Conservation (phyloP, 129 eudicot genomes). For the Chrysanthemum seticuspe region DNA sequence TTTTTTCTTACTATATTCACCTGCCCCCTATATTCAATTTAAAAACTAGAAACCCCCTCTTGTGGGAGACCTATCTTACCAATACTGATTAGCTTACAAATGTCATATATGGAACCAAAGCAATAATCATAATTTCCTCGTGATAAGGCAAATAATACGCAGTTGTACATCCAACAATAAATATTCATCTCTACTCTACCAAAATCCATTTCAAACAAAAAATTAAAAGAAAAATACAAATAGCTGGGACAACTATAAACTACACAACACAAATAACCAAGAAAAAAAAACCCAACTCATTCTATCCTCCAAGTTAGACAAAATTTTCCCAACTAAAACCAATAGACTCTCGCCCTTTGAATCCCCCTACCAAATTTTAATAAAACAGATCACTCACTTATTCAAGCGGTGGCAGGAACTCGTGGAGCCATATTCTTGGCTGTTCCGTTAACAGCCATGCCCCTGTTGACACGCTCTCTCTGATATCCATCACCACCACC, state of each 20-base stretch:
- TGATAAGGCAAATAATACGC: conserved; percentile 19
- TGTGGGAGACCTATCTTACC: too few species aligned
- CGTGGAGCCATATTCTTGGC: conserved; percentile 67
- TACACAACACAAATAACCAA: conserved; percentile 37
- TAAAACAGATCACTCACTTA: neutral
- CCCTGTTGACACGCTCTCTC: conserved; percentile 55
- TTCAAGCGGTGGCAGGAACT: conserved; percentile 75
- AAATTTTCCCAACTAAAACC: conserved; percentile 33
- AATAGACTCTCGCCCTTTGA: conserved; percentile 10
- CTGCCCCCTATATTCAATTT: too few species aligned
- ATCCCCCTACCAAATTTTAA: conserved; percentile 5
- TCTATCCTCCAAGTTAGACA: conserved; percentile 26
- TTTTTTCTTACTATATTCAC: too few species aligned
- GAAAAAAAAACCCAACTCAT: conserved; percentile 16
- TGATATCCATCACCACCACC: conserved; percentile 60
- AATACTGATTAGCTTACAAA: neutral
- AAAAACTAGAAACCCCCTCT: too few species aligned
- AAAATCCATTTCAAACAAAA: conserved; percentile 28
- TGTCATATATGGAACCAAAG: neutral
- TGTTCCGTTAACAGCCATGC: conserved; percentile 52
- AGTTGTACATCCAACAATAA: conserved; percentile 15
- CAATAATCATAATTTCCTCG: neutral
- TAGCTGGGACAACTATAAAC: conserved; percentile 30
- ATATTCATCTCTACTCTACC: conserved; percentile 28
- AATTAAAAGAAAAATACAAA: conserved; percentile 19